These are phyloP conservation scores for Eragrostis curvula DNA, from an alignment of 176 grass and related monocot species.

Conservation along the genomic window DNA sequence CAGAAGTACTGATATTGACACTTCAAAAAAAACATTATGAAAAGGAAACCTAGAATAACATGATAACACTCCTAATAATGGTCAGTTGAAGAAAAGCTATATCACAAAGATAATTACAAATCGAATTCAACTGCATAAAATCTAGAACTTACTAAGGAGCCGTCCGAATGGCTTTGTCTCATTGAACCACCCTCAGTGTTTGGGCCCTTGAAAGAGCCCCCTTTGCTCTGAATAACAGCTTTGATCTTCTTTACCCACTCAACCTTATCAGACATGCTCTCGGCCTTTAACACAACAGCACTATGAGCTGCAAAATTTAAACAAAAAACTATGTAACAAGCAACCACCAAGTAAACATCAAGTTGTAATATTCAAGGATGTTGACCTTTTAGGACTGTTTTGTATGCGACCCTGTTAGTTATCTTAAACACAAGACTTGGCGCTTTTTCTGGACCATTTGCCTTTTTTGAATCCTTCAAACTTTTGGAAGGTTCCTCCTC, in stretches of 20 bases:
- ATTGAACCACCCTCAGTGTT: slow-evolving; percentile 69
- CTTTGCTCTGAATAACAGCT: slow-evolving; percentile 83
- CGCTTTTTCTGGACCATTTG: slow-evolving; percentile 79
- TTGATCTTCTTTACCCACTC: slow-evolving; percentile 91
- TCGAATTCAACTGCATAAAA: slow-evolving; percentile 16
- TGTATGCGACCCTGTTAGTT: slow-evolving; percentile 92
- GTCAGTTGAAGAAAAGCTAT: not conserved
- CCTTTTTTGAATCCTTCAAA: slow-evolving; percentile 88
- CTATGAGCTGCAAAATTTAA: slow-evolving; percentile 75
- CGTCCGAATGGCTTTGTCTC: slow-evolving; percentile 82
- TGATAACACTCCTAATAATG: not conserved
- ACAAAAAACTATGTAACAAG: slow-evolving; percentile 15
- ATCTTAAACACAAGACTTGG: slow-evolving; percentile 88
- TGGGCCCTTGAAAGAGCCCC: slow-evolving; percentile 57
- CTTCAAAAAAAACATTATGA: slow-evolving; percentile 15
- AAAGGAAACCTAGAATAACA: slow-evolving; percentile 7
- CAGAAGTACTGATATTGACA: slow-evolving; percentile 10
- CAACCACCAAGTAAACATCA: not conserved
- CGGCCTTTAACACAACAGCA: slow-evolving; percentile 89
- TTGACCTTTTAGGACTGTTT: slow-evolving; percentile 96
- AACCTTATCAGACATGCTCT: slow-evolving; percentile 87
- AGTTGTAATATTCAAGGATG: not conserved
- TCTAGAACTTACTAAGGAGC: slow-evolving; percentile 73
- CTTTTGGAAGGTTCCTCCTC: slow-evolving; percentile 91
- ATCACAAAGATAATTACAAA: not conserved